Percentiles rank a stretch among this genome's conserved stretches.
Conservation (phyloP, 495 filamentous ascomycete genomes). For the Daldinia decipiens region DNA sequence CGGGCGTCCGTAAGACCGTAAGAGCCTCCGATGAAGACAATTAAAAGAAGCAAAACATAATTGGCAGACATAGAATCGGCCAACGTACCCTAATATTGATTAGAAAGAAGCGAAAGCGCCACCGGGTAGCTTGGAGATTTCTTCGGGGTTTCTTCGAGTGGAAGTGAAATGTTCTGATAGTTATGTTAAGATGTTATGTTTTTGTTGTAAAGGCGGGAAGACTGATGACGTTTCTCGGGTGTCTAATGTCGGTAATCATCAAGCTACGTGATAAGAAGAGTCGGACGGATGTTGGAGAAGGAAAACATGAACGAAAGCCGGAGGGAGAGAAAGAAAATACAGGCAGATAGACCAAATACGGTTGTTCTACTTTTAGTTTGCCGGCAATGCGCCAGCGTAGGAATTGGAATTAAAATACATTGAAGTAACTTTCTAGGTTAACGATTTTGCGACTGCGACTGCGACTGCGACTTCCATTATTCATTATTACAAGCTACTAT, state of each 20-base stretch:
- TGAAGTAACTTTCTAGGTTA: conserved; percentile 16
- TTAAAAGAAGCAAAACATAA: conserved; percentile 16
- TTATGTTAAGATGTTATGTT: conserved; percentile 20
- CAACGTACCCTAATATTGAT: conserved; percentile 38
- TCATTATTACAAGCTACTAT: conserved; percentile 3
- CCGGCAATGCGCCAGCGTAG: conserved; percentile 21
- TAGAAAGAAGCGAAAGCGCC: conserved; percentile 13
- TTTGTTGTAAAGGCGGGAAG: conserved; percentile 6
- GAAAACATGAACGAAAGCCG: not conserved
- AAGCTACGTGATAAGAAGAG: not conserved
- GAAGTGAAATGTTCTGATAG: conserved; percentile 1
- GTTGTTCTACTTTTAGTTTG: conserved; percentile 39
- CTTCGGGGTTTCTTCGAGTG: conserved; percentile 1
- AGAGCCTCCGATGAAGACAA: conserved; percentile 22
- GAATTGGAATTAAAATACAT: conserved; percentile 11
- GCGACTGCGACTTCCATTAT: conserved; percentile 29
- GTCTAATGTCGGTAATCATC: not conserved
- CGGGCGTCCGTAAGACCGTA: not conserved
- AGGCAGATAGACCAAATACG: conserved; percentile 8
- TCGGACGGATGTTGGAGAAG: conserved; percentile 28
- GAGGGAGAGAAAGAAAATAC: conserved; percentile 9
- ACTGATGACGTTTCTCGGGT: not conserved
- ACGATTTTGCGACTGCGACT: conserved; percentile 33
- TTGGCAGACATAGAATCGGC: conserved; percentile 15
- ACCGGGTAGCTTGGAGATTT: conserved; percentile 7